Evolutionary conservation across 139 green algal species (phyloP), one percentile per base, ranked within the genome.

Genomic region (Chlorella sorokiniana): DNA sequence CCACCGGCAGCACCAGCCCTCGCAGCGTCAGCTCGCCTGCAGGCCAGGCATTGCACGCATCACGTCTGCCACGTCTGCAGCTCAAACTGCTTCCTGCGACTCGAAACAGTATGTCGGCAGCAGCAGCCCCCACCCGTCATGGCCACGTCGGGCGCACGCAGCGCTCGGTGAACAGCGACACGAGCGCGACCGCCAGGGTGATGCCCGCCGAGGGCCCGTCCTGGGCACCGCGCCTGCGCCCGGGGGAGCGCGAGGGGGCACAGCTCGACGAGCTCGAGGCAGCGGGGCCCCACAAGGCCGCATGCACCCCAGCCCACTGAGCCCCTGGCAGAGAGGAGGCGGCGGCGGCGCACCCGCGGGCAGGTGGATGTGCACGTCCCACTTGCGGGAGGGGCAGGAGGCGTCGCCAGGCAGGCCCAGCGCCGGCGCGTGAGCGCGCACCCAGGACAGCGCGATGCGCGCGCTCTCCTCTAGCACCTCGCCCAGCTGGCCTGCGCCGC

Each of bases 391-490:
- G 70, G 33, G 40, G 77, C 63, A 81, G 69, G 79, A 37, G 25
- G 44, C 33, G 62, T 45, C 83, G 33, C 27, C 52, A 4, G 38
- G 38, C 33, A 87, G 62, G 45, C 77, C 69, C 35, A 87, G 77
- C 37, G 70, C 70, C 1, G 29, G 37, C 37, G 79, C 79, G 67
- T 95, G 92, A 25, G 81, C 77, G 41, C 94, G 91, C 40, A 95
- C 91, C 73, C 92, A 97, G 51, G 93, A 96, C 86, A 98, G 92
- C 27, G 96, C 96, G 82, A 99, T 98, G 61, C 85, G 87, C 23
- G 92, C 89, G 54, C 83, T 94, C 88, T 99, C 96, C 48, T 92
- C 93, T 93, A 99, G 97, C 41, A 99, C 96, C 40, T 99, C 96
- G 0, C 96, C 96, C 56, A 99, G 89, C 85, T 97, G 92, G 10